These are phyloP conservation scores for Paraconiothyrium brasiliense DNA, from an alignment of 2,329 filamentous ascomycete species.

Conservation along the genomic window DNA sequence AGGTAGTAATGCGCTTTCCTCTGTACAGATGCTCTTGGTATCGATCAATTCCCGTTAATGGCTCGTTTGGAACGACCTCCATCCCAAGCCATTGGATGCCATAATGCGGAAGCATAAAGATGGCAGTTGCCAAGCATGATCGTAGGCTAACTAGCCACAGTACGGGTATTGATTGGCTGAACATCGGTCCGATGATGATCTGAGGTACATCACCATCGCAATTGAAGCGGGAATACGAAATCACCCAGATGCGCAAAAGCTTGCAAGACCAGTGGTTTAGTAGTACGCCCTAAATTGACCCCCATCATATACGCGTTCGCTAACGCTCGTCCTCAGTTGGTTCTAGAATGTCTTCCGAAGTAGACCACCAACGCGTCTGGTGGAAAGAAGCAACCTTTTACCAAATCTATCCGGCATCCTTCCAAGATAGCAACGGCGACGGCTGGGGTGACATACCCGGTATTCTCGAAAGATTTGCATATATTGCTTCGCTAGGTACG, in stretches of 20 bases:
- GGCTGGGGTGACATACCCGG: constrained; percentile 71
- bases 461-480: constrained; percentile 70
- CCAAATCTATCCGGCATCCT: constrained; percentile 57
- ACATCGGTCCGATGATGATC: neutral
- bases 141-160: neutral
- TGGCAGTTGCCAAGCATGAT: neutral
- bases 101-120: neutral
- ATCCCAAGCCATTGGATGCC: no score
- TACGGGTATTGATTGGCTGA: neutral
- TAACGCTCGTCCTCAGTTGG: no score
- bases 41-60: no score
- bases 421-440: constrained; percentile 64
- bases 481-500: constrained; percentile 55
- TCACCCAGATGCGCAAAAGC: no score
- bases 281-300: no score
- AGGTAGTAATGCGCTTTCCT: no score
- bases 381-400: constrained; percentile 59
- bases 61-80: no score
- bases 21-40: no score
- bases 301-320: no score
- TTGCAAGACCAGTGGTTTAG: no score
- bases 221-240: no score
- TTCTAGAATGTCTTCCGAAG: constrained; percentile 35
- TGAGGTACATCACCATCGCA: neutral
- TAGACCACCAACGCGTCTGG: constrained; percentile 47